phyloP scores from a whole-genome alignment of 2,329 filamentous ascomycete genomes.

The Fusarium gaditjirri region DNA sequence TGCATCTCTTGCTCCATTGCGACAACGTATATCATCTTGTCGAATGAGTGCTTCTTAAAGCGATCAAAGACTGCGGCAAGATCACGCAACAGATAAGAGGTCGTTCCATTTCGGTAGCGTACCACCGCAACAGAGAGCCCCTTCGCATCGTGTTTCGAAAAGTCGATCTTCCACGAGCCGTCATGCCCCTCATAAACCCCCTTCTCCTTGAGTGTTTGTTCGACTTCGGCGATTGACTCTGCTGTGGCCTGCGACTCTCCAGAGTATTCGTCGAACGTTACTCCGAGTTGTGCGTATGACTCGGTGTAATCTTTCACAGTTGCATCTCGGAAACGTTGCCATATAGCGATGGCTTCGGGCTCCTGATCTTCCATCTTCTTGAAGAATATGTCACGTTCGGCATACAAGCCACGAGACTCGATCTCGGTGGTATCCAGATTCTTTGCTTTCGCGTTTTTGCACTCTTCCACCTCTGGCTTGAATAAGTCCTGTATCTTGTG shows the following conservation, averaged over 20 bases:
- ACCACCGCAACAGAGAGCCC: conserved; percentile 75
- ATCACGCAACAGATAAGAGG: conserved; percentile 71
- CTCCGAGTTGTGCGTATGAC: conserved; percentile 65
- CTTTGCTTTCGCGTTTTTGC: conserved; percentile 57
- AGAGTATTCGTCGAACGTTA: conserved; percentile 69
- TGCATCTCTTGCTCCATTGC: conserved; percentile 78
- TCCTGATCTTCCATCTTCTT: conserved; percentile 69
- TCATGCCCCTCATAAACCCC: conserved; percentile 72
- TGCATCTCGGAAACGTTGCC: conserved; percentile 64
- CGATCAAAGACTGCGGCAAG: conserved; percentile 76
- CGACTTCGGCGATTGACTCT: conserved; percentile 68
- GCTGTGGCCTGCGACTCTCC: conserved; percentile 70
- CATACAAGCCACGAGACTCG: conserved; percentile 53
- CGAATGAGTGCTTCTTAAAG: conserved; percentile 69
- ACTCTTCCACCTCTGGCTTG: conserved; percentile 69
- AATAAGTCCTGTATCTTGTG: conserved; percentile 72
- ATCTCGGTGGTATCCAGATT: conserved; percentile 52
- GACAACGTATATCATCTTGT: conserved; percentile 84
- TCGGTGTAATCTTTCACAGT: conserved; percentile 65
- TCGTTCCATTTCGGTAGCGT: conserved; percentile 62
- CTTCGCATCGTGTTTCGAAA: conserved; percentile 77
- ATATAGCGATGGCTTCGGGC: conserved; percentile 62
- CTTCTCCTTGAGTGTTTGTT: conserved; percentile 66
- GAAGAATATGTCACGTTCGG: conserved; percentile 65
- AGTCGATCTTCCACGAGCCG: conserved; percentile 75